Evolutionary conservation across 2,329 filamentous ascomycete genomes (phyloP).

Genomic region (Pseudogymnoascus sp.): DNA sequence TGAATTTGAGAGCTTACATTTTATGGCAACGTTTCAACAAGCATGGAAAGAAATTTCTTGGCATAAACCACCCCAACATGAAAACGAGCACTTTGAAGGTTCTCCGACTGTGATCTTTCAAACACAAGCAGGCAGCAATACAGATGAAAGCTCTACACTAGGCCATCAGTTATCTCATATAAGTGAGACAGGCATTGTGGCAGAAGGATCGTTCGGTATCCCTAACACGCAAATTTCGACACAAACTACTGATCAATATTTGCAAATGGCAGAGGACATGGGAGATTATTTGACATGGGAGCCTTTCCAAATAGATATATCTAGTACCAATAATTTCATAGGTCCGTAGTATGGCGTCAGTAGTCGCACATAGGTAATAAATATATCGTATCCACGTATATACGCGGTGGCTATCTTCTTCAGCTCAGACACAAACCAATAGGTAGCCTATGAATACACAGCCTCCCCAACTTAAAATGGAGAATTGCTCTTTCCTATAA

Average conservation of each 20-base stretch:
- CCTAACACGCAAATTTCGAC: conserved; percentile 15
- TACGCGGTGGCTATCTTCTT: not conserved
- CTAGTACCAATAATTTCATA: not conserved
- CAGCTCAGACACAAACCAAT: not conserved
- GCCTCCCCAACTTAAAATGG: conserved; percentile 4
- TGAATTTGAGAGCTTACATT: not conserved
- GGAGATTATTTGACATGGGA: conserved; percentile 21
- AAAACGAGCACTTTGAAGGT: not conserved
- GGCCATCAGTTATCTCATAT: not conserved
- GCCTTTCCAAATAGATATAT: not conserved
- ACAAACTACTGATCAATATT: conserved; percentile 20
- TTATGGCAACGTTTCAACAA: not conserved
- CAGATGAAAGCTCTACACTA: conserved; percentile 5
- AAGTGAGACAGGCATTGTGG: not conserved
- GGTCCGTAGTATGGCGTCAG: not conserved
- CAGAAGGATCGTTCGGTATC: not conserved
- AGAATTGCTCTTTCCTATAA: conserved; percentile 16
- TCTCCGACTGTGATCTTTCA: conserved; percentile 9
- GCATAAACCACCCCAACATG: conserved; percentile 5
- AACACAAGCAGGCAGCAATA: conserved; percentile 9
- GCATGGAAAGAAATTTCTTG: not conserved
- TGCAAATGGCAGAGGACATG: conserved; percentile 23
- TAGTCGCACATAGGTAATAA: not conserved
- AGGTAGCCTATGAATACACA: not conserved
- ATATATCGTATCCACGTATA: not conserved